These are phyloP conservation scores for Metarhizium rileyi DNA, from an alignment of 2,329 filamentous ascomycete species.

Conservation along the genomic window DNA sequence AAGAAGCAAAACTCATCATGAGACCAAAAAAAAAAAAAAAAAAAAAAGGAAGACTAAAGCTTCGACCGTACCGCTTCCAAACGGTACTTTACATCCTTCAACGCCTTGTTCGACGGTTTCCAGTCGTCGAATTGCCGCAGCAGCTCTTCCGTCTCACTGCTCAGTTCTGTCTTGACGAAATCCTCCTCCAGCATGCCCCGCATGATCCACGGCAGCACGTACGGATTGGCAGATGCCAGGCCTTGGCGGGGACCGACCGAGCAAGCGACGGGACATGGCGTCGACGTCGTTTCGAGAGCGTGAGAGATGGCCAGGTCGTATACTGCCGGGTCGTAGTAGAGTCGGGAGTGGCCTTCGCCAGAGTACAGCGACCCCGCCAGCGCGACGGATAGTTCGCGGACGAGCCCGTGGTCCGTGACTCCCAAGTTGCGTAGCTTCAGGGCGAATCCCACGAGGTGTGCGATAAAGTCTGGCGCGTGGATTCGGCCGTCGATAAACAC, in stretches of 20 bases:
- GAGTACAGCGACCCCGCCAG: conserved; percentile 85
- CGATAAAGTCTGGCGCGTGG: conserved; percentile 88
- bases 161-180: conserved; percentile 72
- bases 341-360: conserved; percentile 84
- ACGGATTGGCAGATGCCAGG: conserved; percentile 62
- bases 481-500: conserved; percentile 91
- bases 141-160: conserved; percentile 66
- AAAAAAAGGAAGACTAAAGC: conserved; percentile 34
- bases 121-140: conserved; percentile 87
- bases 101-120: conserved; percentile 79
- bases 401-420: conserved; percentile 83
- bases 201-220: conserved; percentile 91
- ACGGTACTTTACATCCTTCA: conserved; percentile 94
- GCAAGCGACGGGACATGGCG: conserved; percentile 29
- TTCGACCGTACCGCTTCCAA: conserved; percentile 86
- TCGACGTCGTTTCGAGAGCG: conserved; percentile 59
- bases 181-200: conserved; percentile 87
- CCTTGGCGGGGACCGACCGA: conserved; percentile 15
- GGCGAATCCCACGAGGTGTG: conserved; percentile 84
- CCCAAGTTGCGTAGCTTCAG: conserved; percentile 91
- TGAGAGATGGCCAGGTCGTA: conserved; percentile 72
- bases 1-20: neutral
- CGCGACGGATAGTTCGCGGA: conserved; percentile 79
- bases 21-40: neutral
- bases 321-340: conserved; percentile 82